phyloP scores from a whole-genome alignment of 768 basidiomycete genomes.

The Lactarius hatsudake region DNA sequence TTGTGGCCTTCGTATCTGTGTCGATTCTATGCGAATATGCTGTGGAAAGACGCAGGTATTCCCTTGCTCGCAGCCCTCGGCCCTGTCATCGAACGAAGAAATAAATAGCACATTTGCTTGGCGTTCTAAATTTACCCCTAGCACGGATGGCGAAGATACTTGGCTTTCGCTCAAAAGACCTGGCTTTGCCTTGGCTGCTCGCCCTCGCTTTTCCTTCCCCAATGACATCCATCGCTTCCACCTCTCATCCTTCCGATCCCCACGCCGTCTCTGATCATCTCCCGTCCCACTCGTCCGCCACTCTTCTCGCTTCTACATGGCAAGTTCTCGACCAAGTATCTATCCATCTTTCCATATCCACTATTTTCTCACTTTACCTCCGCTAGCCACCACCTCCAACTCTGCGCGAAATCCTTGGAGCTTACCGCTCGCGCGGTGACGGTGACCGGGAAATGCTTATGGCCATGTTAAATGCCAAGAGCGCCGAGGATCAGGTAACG shows the following conservation, averaged over 20 bases:
- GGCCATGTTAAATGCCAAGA: constrained; percentile 88
- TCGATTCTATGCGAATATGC: not conserved
- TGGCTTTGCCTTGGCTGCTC: constrained; percentile 13
- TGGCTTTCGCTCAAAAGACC: constrained; percentile 28
- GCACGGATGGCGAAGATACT: constrained; percentile 25
- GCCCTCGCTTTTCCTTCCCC: constrained; percentile 6
- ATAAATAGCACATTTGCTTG: constrained; percentile 29
- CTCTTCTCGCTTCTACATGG: constrained; percentile 45
- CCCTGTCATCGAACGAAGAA: constrained; percentile 2
- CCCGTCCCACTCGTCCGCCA: constrained; percentile 24
- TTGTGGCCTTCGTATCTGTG: not conserved
- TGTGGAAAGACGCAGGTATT: not conserved
- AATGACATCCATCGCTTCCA: constrained; percentile 27
- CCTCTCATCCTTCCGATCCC: constrained; percentile 16
- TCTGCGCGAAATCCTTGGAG: constrained; percentile 81
- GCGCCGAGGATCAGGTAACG: constrained; percentile 84
- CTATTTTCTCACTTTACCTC: too few species aligned
- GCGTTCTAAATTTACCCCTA: constrained; percentile 29
- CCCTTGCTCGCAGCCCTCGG: constrained; percentile 2
- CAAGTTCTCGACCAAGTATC: constrained; percentile 47
- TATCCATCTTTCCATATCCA: not conserved
- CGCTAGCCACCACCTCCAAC: constrained; percentile 70
- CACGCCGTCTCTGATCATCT: constrained; percentile 15
- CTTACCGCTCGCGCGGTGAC: constrained; percentile 82
- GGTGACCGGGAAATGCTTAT: constrained; percentile 91